phyloP scores from a whole-genome alignment of 257 asterid species.

The Eustoma russellianum region DNA sequence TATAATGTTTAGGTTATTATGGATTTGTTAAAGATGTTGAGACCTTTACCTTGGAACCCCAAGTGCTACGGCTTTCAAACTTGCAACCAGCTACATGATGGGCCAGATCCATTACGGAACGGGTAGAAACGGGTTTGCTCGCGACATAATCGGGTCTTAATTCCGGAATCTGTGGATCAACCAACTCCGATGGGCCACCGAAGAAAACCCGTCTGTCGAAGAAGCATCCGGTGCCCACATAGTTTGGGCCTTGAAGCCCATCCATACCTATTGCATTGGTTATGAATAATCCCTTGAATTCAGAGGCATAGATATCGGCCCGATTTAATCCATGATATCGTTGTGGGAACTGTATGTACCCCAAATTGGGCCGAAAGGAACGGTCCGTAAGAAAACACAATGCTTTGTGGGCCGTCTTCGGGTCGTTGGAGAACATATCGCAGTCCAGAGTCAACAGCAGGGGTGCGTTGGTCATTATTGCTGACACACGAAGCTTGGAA shows the following conservation, averaged over 20 bases:
- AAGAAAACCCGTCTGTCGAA: slow-evolving; percentile 53
- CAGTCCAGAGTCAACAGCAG: slow-evolving; percentile 59
- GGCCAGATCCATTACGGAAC: slow-evolving; percentile 26
- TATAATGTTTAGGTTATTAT: not conserved
- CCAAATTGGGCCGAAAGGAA: slow-evolving; percentile 31
- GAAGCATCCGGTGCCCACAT: slow-evolving; percentile 71
- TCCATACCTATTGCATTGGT: slow-evolving; percentile 53
- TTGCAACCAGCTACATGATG: slow-evolving; percentile 47
- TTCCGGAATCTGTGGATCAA: slow-evolving; percentile 35
- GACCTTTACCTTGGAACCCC: slow-evolving; percentile 61
- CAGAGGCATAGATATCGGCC: slow-evolving; percentile 53
- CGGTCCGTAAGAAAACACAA: slow-evolving; percentile 34
- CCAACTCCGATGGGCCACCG: slow-evolving; percentile 33
- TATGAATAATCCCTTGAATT: slow-evolving; percentile 34
- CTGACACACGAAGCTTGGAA: slow-evolving; percentile 64
- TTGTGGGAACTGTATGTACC: slow-evolving; percentile 70
- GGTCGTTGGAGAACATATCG: slow-evolving; percentile 78
- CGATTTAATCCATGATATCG: slow-evolving; percentile 48
- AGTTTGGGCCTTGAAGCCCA: slow-evolving; percentile 53
- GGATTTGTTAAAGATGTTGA: not conserved
- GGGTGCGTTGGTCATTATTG: slow-evolving; percentile 60
- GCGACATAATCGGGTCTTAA: slow-evolving; percentile 30
- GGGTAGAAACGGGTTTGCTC: slow-evolving; percentile 23
- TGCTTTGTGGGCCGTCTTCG: slow-evolving; percentile 34
- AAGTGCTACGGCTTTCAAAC: slow-evolving; percentile 37